phyloP scores from a whole-genome alignment of 164 flowering plant species.

The Hamamelis virginiana region DNA sequence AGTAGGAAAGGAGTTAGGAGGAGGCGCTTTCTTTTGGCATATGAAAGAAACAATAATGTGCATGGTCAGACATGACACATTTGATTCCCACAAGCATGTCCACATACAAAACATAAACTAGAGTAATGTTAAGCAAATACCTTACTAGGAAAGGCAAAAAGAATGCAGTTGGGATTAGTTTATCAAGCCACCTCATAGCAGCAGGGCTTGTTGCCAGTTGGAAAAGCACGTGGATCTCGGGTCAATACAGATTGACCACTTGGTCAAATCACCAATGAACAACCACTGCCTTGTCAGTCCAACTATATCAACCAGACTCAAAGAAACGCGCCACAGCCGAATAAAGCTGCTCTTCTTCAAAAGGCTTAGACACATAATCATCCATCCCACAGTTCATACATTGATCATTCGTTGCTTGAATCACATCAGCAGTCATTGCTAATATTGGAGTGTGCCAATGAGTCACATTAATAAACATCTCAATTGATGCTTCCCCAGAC shows the following conservation, averaged over 20 bases:
- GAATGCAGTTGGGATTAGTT: not conserved
- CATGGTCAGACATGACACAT: not conserved
- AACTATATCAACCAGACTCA: constrained; percentile 39
- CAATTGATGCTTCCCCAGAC: constrained; percentile 42
- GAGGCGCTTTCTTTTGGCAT: too few relatives aligned
- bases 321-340: constrained; percentile 67
- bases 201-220: constrained; percentile 2
- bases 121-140: constrained; percentile 15
- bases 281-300: constrained; percentile 5
- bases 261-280: constrained; percentile 5
- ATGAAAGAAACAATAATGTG: not conserved
- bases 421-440: constrained; percentile 97
- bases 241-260: constrained; percentile 12
- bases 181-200: not conserved
- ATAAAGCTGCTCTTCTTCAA: constrained; percentile 80
- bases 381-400: constrained; percentile 86
- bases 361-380: constrained; percentile 87
- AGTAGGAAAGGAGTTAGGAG: too few relatives aligned
- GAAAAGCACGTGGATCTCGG: not conserved
- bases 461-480: constrained; percentile 28
- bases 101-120: not conserved
- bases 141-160: constrained; percentile 9
- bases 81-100: not conserved
- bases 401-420: constrained; percentile 69
- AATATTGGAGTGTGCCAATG: constrained; percentile 84